Percentiles rank a stretch among this genome's conserved stretches.
Evolutionary conservation across 1,284 basidiomycete species (phyloP).

Genomic region (Gomphus sp.): DNA sequence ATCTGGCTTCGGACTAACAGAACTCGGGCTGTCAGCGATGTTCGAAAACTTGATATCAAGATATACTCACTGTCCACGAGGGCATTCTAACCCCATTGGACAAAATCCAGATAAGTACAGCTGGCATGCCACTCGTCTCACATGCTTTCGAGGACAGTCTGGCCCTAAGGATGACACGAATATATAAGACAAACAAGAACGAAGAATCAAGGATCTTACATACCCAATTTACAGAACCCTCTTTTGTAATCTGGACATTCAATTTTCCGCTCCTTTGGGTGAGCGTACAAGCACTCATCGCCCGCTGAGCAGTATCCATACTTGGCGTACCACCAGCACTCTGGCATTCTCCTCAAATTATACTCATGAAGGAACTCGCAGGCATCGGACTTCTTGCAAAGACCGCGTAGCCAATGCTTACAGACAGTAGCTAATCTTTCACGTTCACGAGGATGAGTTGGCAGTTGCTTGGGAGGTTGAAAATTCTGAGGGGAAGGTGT

Average conservation of each 20-base stretch:
- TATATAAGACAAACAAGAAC: slow-evolving; percentile 1
- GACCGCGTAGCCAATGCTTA: slow-evolving; percentile 97
- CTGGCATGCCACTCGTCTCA: slow-evolving; percentile 85
- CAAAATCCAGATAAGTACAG: slow-evolving; percentile 93
- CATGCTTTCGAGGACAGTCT: slow-evolving; percentile 85
- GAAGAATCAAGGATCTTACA: slow-evolving; percentile 17
- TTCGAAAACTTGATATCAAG: not conserved
- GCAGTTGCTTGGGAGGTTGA: slow-evolving; percentile 72
- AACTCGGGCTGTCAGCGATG: slow-evolving; percentile 12
- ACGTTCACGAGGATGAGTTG: slow-evolving; percentile 74
- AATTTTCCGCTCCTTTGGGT: slow-evolving; percentile 89
- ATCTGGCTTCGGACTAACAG: slow-evolving; percentile 60
- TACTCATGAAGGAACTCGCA: slow-evolving; percentile 99
- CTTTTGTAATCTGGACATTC: slow-evolving; percentile 95
- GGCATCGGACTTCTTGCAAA: slow-evolving; percentile 97
- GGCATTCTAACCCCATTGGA: slow-evolving; percentile 86
- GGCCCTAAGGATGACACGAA: slow-evolving; percentile 49
- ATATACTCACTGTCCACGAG: slow-evolving; percentile 78
- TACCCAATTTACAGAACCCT: slow-evolving; percentile 91
- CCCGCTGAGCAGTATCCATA: slow-evolving; percentile 98
- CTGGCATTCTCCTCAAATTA: slow-evolving; percentile 97
- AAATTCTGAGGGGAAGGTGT: slow-evolving; percentile 81
- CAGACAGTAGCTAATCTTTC: slow-evolving; percentile 92
- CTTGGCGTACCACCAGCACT: slow-evolving; percentile 98
- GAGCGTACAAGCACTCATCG: slow-evolving; percentile 96